Percentiles rank a stretch among this genome's conserved stretches.
Conservation (phyloP, 148 eudicot species). For the Diospyros kaki region DNA sequence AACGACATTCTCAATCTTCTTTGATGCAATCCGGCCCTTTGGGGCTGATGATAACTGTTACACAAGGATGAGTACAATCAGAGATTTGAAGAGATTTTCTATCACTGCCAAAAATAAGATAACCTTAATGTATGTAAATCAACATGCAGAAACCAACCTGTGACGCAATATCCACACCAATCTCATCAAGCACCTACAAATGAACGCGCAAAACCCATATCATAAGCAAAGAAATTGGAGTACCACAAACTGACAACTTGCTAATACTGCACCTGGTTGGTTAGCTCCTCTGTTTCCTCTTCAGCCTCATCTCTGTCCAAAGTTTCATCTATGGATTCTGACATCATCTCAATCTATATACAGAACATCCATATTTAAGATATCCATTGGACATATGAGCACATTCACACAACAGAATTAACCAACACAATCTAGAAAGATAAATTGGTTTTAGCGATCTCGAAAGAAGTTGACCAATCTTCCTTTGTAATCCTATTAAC, state of each 20-base stretch:
- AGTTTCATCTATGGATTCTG: conserved; percentile 68
- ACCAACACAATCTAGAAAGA: background rate
- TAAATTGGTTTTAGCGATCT: background rate
- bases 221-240: conserved; percentile 10
- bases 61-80: background rate
- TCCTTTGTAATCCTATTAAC: background rate
- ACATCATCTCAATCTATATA: conserved; percentile 67
- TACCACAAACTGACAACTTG: background rate
- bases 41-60: conserved; percentile 72
- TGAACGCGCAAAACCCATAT: conserved; percentile 2
- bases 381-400: background rate
- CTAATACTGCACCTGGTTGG: conserved; percentile 48
- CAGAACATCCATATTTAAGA: conserved; percentile 4
- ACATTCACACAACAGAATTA: background rate
- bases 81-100: background rate
- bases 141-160: conserved; percentile 42
- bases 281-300: conserved; percentile 73
- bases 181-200: conserved; percentile 67
- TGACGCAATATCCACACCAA: conserved; percentile 76
- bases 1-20: conserved; percentile 44
- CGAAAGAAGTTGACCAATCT: too few species aligned
- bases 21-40: conserved; percentile 61
- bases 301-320: conserved; percentile 76
- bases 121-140: background rate
- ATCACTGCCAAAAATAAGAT: background rate